A percentile compares a stretch with the other conserved stretches of the same genome.
phyloP scores from a whole-genome alignment of 2,329 filamentous ascomycete genomes.

The Ophiostoma pallidulum region DNA sequence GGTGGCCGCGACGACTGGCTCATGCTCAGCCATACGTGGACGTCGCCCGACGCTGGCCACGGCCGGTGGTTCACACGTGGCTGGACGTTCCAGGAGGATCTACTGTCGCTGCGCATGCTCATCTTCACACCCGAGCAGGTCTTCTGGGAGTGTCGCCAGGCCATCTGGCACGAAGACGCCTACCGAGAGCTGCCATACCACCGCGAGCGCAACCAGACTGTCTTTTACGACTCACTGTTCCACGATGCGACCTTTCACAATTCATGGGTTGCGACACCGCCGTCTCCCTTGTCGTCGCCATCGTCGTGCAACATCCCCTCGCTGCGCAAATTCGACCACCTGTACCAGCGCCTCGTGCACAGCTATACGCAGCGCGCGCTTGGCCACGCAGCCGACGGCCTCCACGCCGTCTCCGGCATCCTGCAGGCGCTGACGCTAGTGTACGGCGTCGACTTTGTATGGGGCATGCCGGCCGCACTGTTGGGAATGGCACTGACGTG shows the following conservation, averaged over 20 bases:
- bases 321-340: not conserved
- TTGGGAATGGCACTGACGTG: not conserved
- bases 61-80: conserved; percentile 1
- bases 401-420: not conserved
- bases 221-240: too few relatives aligned
- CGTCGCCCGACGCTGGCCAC: not conserved
- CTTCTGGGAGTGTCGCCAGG: conserved; percentile 1
- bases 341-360: not conserved
- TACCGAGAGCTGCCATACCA: conserved; percentile 1
- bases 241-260: too few relatives aligned
- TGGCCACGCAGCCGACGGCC: not conserved
- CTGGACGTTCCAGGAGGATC: conserved; percentile 10
- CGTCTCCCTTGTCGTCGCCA: not conserved
- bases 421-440: not conserved
- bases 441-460: not conserved
- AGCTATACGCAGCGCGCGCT: not conserved
- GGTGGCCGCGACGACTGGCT: not conserved
- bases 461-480: not conserved
- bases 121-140: conserved; percentile 1
- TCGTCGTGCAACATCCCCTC: not conserved
- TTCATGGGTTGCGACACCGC: not conserved
- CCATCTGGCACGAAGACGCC: conserved; percentile 5
- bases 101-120: conserved; percentile 2
- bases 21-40: not conserved
- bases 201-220: not conserved